phyloP scores from a whole-genome alignment of 805 yeast genomes.

The Sporopachydermia quercuum region DNA sequence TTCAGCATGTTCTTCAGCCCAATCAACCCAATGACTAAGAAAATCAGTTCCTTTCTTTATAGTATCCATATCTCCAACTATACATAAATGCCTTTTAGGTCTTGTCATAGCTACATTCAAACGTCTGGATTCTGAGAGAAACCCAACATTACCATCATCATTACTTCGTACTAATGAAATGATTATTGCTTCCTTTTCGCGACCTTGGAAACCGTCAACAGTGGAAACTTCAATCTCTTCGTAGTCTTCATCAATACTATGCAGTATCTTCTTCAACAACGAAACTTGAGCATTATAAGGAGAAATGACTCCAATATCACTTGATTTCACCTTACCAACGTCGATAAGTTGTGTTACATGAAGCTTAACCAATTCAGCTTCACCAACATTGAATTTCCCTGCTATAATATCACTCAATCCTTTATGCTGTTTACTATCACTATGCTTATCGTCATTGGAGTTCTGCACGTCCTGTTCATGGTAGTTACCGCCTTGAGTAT shows the following conservation, averaged over 20 bases:
- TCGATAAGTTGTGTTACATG: constrained; percentile 39
- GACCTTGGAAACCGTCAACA: constrained; percentile 93
- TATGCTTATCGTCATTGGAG: constrained; percentile 8
- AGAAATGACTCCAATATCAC: constrained; percentile 68
- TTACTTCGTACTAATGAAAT: constrained; percentile 76
- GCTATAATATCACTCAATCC: constrained; percentile 15
- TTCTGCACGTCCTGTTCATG: constrained; percentile 39
- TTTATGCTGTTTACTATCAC: constrained; percentile 8
- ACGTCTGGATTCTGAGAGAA: constrained; percentile 62
- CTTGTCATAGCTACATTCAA: constrained; percentile 90
- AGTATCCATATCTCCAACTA: constrained; percentile 77
- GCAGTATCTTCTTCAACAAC: constrained; percentile 32
- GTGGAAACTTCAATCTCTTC: constrained; percentile 64
- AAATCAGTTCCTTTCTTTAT: constrained; percentile 30
- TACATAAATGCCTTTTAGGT: constrained; percentile 70
- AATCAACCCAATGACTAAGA: constrained; percentile 49
- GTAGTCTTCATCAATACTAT: constrained; percentile 14
- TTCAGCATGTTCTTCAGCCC: constrained; percentile 55
- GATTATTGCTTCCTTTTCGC: constrained; percentile 81
- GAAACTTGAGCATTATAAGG: constrained; percentile 87
- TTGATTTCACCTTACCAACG: constrained; percentile 32
- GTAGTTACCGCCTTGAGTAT: constrained; percentile 82
- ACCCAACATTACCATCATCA: constrained; percentile 58
- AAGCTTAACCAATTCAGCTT: constrained; percentile 41
- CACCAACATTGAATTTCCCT: constrained; percentile 70